Conservation (phyloP, 2,329 filamentous ascomycete species). For the Cladorrhinum sp. region DNA sequence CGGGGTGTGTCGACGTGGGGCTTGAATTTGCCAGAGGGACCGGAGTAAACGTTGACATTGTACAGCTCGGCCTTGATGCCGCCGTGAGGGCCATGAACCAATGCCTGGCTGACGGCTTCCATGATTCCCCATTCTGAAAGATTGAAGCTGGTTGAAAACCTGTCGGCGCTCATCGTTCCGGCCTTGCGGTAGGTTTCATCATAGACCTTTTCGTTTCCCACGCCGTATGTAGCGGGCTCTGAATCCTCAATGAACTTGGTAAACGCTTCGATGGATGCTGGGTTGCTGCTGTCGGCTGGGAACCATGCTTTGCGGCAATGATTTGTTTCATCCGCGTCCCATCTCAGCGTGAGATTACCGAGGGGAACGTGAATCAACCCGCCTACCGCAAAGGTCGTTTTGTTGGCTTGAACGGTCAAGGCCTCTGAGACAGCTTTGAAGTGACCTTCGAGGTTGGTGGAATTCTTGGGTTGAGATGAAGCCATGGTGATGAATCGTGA, state of each 20-base stretch:
- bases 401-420: not conserved
- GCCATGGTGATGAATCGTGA: too few relatives aligned
- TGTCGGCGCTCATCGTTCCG: constrained; percentile 1
- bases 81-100: not conserved
- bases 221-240: constrained; percentile 2
- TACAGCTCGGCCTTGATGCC: constrained; percentile 8
- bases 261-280: not conserved
- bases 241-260: not conserved
- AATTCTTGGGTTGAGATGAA: too few relatives aligned
- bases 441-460: not conserved
- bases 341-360: not conserved
- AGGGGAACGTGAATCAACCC: not conserved
- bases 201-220: not conserved
- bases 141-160: constrained; percentile 10
- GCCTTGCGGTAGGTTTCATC: constrained; percentile 14
- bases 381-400: not conserved
- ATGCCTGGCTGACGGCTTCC: not conserved
- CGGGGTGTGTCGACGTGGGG: constrained; percentile 6
- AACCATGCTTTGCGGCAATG: not conserved
- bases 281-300: not conserved
- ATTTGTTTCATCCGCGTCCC: not conserved
- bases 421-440: not conserved
- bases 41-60: constrained; percentile 10
- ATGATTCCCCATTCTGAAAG: constrained; percentile 6
- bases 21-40: constrained; percentile 7